Evolutionary conservation across 2,329 filamentous ascomycete genomes (phyloP).

Genomic region (Pseudogymnoascus destructans): DNA sequence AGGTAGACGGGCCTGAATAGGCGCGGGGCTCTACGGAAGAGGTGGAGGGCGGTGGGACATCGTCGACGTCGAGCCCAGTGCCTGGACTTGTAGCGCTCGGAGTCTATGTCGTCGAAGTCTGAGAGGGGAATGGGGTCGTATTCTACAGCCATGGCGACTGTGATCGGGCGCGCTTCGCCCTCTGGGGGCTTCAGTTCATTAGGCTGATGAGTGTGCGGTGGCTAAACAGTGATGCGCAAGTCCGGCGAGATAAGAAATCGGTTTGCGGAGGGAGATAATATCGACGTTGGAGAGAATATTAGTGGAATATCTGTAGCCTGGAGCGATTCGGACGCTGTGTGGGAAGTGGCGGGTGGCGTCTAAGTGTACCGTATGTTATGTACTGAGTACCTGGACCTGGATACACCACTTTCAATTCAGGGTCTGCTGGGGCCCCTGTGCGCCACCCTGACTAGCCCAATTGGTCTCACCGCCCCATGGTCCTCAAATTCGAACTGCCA

Average conservation of each 20-base stretch:
- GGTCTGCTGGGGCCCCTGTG: neutral
- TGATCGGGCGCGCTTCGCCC: neutral
- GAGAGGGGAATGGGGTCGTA: slow-evolving; percentile 1
- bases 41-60: neutral
- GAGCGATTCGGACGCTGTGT: neutral
- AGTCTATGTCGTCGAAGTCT: slow-evolving; percentile 2
- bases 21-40: neutral
- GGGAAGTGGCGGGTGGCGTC: neutral
- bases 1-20: slow-evolving; percentile 18
- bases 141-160: slow-evolving; percentile 4
- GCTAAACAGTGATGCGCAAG: neutral
- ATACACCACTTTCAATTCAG: neutral
- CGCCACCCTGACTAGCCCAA: neutral
- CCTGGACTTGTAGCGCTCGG: neutral
- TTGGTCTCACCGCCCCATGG: neutral
- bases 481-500: neutral
- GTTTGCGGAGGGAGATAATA: neutral
- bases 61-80: slow-evolving; percentile 4
- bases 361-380: neutral
- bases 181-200: neutral
- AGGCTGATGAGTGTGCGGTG: neutral
- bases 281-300: neutral
- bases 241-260: neutral
- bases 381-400: neutral
- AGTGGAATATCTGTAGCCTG: neutral